Conservation (phyloP, 1,139 yeast species). For the Trichomonascaceae sp. region DNA sequence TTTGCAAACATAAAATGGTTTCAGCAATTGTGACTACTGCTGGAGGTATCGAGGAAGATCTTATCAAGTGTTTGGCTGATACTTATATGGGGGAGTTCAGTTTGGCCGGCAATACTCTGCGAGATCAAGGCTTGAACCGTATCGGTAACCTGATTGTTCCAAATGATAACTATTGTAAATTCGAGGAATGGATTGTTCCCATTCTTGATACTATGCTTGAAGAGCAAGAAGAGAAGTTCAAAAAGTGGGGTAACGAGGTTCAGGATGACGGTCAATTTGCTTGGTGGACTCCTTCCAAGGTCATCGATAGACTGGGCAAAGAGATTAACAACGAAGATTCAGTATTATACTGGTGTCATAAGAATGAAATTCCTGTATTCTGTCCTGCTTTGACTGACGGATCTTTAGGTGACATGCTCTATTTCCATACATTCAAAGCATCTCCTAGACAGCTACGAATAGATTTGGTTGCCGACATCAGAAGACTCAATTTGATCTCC, state of each 20-base stretch:
- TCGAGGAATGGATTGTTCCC: conserved; percentile 98
- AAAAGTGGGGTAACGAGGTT: conserved; percentile 38
- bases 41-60: conserved; percentile 97
- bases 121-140: conserved; percentile 96
- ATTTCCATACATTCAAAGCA: conserved; percentile 94
- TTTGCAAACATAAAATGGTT: conserved; percentile 91
- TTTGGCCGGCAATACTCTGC: conserved; percentile 68
- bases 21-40: conserved; percentile 93
- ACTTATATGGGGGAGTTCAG: conserved; percentile 90
- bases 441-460: conserved; percentile 83
- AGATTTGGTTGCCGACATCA: conserved; percentile 90
- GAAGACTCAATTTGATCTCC: conserved; percentile 83
- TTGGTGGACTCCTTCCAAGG: conserved; percentile 88
- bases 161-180: conserved; percentile 92
- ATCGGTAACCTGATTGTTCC: conserved; percentile 96
- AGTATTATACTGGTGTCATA: conserved; percentile 97
- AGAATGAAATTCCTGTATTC: conserved; percentile 89
- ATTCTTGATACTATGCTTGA: conserved; percentile 77
- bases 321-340: conserved; percentile 91
- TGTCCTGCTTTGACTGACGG: conserved; percentile 99
- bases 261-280: conserved; percentile 54
- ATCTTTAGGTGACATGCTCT: conserved; percentile 96
- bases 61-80: conserved; percentile 92
- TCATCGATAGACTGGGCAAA: conserved; percentile 88
- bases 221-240: conserved; percentile 73